phyloP scores from a whole-genome alignment of 2,329 filamentous ascomycete genomes.

The Ophiostoma himal-ulmi region DNA sequence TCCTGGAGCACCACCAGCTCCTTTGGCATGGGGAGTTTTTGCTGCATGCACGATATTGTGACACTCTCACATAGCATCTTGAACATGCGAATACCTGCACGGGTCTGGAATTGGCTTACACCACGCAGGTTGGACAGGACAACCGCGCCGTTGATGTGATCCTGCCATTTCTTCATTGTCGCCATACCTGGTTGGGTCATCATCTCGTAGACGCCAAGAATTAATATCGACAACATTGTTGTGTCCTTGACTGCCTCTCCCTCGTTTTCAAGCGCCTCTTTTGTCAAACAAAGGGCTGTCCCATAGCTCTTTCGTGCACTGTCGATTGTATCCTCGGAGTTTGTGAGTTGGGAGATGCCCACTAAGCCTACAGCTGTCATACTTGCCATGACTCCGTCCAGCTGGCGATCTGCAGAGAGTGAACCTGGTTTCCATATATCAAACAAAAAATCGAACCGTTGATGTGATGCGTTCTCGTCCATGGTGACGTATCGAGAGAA shows the following conservation, averaged over 20 bases:
- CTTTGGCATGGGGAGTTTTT: constrained; percentile 44
- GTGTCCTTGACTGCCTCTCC: constrained; percentile 42
- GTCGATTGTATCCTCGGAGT: constrained; percentile 39
- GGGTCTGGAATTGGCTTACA: constrained; percentile 41
- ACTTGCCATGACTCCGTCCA: constrained; percentile 46
- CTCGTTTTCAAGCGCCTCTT: constrained; percentile 44
- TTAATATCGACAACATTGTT: constrained; percentile 49
- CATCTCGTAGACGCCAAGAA: constrained; percentile 51
- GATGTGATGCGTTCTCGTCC: constrained; percentile 41
- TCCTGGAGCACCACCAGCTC: constrained; percentile 43
- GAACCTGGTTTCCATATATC: constrained; percentile 46
- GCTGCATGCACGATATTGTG: constrained; percentile 48
- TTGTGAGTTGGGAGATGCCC: constrained; percentile 44
- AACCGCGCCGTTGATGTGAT: constrained; percentile 49
- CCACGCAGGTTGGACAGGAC: constrained; percentile 47
- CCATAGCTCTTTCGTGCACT: constrained; percentile 48
- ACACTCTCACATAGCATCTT: constrained; percentile 48
- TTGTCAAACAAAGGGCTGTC: constrained; percentile 46
- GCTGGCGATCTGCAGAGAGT: constrained; percentile 31
- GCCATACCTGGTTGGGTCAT: constrained; percentile 43
- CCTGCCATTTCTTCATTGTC: constrained; percentile 47
- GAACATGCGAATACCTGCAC: constrained; percentile 47
- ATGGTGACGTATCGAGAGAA: constrained; percentile 47
- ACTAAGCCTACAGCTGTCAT: constrained; percentile 52
- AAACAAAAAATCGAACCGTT: constrained; percentile 49